Percentiles rank a stretch among this genome's conserved stretches.
These are phyloP conservation scores for Silene uniflora DNA, from an alignment of 148 eudicot genomes.

Conservation along the genomic window DNA sequence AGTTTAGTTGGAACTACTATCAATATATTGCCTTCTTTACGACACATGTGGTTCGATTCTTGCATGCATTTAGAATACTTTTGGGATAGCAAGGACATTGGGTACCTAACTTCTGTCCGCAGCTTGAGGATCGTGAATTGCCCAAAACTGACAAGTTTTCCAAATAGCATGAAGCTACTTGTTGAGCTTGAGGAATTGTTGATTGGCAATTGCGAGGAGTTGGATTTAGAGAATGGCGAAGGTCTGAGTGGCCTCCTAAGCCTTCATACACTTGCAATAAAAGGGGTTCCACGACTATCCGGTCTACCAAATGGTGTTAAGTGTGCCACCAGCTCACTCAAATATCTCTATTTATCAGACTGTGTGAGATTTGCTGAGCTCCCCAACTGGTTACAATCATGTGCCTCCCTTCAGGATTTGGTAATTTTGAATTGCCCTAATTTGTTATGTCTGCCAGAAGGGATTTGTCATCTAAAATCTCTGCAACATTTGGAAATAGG, in stretches of 20 bases:
- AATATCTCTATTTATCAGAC: conserved; percentile 20
- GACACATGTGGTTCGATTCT: conserved; percentile 20
- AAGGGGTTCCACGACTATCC: conserved; percentile 30
- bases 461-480: too few relatives aligned
- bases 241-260: conserved; percentile 20
- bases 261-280: conserved; percentile 26
- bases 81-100: conserved; percentile 23
- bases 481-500: too few relatives aligned
- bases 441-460: too few relatives aligned
- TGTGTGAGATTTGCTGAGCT: conserved; percentile 26
- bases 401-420: conserved; percentile 19
- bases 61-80: conserved; percentile 22
- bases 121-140: conserved; percentile 32
- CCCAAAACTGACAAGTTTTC: conserved; percentile 32
- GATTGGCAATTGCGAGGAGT: conserved; percentile 36
- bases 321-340: conserved; percentile 23
- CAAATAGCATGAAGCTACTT: conserved; percentile 26
- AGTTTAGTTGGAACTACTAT: conserved; percentile 14
- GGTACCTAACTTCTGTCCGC: conserved; percentile 26
- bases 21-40: conserved; percentile 25
- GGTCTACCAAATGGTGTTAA: conserved; percentile 25
- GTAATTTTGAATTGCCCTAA: conserved; percentile 29
- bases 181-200: conserved; percentile 28
- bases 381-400: conserved; percentile 29
- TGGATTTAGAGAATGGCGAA: conserved; percentile 31